phyloP scores from a whole-genome alignment of 2,329 filamentous ascomycete species.

The Metarhizium brunneum region DNA sequence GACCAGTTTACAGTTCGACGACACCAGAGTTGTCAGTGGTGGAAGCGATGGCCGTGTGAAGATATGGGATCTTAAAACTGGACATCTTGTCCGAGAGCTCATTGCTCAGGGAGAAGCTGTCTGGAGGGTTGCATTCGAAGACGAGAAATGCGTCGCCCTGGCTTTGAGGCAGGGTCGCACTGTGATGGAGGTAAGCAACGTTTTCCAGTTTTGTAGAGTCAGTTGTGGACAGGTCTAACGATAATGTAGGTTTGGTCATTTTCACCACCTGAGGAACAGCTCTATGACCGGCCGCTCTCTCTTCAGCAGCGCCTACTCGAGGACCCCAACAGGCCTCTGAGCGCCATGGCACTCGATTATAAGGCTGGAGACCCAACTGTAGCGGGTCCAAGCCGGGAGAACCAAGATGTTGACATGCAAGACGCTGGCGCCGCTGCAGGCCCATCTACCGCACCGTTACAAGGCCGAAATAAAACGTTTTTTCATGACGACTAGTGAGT shows the following conservation, averaged over 20 bases:
- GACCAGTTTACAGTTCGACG: slow-evolving; percentile 94
- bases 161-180: slow-evolving; percentile 77
- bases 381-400: slow-evolving; percentile 23
- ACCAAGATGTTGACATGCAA: slow-evolving; percentile 45
- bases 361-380: slow-evolving; percentile 21
- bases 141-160: slow-evolving; percentile 96
- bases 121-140: slow-evolving; percentile 96
- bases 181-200: slow-evolving; percentile 79
- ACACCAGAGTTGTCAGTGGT: slow-evolving; percentile 88
- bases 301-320: slow-evolving; percentile 38
- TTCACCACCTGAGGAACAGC: slow-evolving; percentile 68
- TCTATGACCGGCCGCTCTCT: slow-evolving; percentile 43
- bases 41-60: slow-evolving; percentile 97
- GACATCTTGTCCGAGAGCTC: slow-evolving; percentile 81
- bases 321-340: slow-evolving; percentile 38
- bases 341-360: slow-evolving; percentile 39
- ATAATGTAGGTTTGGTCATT: slow-evolving; percentile 77
- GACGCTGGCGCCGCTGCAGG: slow-evolving; percentile 48
- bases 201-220: neutral
- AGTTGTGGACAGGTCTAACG: neutral
- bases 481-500: slow-evolving; percentile 36
- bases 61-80: slow-evolving; percentile 93
- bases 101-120: slow-evolving; percentile 89
- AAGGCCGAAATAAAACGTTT: slow-evolving; percentile 37
- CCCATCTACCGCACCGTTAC: slow-evolving; percentile 24